Evolutionary conservation across 495 filamentous ascomycete genomes (phyloP).

Genomic region (Choiromyces venosus): DNA sequence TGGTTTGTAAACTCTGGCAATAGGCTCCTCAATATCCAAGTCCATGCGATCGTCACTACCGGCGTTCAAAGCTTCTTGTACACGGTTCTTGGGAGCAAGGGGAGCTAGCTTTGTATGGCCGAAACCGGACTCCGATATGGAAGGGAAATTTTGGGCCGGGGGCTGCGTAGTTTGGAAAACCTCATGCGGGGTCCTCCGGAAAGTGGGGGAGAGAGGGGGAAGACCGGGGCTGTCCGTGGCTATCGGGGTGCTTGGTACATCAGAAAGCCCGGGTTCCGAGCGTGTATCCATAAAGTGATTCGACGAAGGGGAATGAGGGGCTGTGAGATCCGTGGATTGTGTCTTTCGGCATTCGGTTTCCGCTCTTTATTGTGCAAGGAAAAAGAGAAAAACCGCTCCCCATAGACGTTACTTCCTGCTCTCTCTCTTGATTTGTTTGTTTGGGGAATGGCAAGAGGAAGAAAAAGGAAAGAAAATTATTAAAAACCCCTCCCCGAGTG

Average conservation of each 20-base stretch:
- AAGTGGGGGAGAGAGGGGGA: conserved; percentile 8
- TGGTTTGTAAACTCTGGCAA: neutral
- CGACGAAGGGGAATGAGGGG: neutral
- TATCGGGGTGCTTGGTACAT: conserved; percentile 11
- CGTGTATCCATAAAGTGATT: conserved; percentile 26
- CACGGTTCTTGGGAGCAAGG: conserved; percentile 12
- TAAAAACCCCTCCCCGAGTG: neutral
- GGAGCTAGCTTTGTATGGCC: conserved; percentile 13
- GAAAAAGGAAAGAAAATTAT: neutral
- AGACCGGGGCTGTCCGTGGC: conserved; percentile 18
- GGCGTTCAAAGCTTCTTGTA: neutral
- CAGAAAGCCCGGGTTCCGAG: conserved; percentile 21
- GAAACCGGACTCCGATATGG: conserved; percentile 15
- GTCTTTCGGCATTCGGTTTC: conserved; percentile 37
- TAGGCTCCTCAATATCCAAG: neutral
- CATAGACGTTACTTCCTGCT: neutral
- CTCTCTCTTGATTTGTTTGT: neutral
- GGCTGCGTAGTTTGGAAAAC: neutral
- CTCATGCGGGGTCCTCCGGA: conserved; percentile 7
- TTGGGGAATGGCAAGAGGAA: neutral
- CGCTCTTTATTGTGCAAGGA: conserved; percentile 26
- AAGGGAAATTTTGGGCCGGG: conserved; percentile 9
- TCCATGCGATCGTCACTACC: neutral
- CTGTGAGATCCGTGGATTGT: conserved; percentile 1
- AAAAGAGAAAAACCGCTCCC: neutral